Evolutionary conservation across 2,329 filamentous ascomycete genomes (phyloP).

Genomic region (Exophiala oligosperma): DNA sequence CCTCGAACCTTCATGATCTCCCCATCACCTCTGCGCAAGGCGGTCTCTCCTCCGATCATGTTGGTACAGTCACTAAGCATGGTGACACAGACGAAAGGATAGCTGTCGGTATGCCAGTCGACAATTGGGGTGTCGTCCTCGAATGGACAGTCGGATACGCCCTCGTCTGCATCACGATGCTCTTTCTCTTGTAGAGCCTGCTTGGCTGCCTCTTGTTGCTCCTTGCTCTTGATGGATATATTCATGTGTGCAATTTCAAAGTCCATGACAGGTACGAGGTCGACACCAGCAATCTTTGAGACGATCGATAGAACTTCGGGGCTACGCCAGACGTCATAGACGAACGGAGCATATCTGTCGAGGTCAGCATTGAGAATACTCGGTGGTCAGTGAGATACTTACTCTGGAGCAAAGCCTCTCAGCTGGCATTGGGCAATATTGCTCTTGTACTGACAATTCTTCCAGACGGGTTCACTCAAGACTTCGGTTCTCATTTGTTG

Average conservation of each 20-base stretch:
- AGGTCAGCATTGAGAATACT: conserved; percentile 20
- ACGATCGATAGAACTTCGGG: conserved; percentile 55
- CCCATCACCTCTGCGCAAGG: conserved; percentile 56
- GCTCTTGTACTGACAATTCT: conserved; percentile 57
- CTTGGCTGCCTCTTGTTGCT: conserved; percentile 25
- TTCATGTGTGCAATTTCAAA: conserved; percentile 63
- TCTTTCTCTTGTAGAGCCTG: conserved; percentile 24
- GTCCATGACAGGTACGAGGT: conserved; percentile 57
- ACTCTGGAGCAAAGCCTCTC: conserved; percentile 56
- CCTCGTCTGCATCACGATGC: conserved; percentile 27
- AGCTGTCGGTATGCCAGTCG: conserved; percentile 54
- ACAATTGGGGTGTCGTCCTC: conserved; percentile 40
- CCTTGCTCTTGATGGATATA: conserved; percentile 43
- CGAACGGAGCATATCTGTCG: conserved; percentile 59
- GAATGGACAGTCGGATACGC: conserved; percentile 26
- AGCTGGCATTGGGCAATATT: conserved; percentile 54
- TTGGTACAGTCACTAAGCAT: conserved; percentile 51
- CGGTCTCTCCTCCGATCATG: conserved; percentile 59
- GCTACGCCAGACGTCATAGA: conserved; percentile 59
- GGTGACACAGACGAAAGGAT: conserved; percentile 54
- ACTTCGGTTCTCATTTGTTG: conserved; percentile 61
- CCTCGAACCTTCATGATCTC: conserved; percentile 47
- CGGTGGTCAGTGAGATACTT: conserved; percentile 35
- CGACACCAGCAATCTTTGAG: conserved; percentile 58
- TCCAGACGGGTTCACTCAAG: conserved; percentile 54